Evolutionary conservation across 345 rosid species (phyloP).

Genomic region (Populus ilicifolia): DNA sequence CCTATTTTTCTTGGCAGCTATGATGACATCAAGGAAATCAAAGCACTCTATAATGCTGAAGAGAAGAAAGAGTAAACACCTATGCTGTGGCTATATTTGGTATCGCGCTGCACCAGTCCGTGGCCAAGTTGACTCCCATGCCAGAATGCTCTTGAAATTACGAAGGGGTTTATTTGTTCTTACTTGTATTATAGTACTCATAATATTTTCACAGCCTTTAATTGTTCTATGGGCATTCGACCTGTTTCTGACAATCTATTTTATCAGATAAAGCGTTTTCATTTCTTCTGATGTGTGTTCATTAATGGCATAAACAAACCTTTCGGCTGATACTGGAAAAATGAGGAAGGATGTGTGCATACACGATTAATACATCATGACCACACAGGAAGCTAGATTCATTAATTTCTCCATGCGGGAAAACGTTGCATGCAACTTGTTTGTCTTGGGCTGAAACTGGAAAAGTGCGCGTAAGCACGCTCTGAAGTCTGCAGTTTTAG

Average conservation of each 20-base stretch:
- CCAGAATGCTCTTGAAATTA: background rate
- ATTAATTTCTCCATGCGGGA: background rate
- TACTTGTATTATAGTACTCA: background rate
- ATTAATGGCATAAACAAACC: background rate
- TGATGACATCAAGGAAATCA: conserved; percentile 91
- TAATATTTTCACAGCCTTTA: background rate
- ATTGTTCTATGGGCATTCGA: background rate
- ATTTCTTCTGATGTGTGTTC: background rate
- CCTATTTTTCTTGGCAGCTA: conserved; percentile 94
- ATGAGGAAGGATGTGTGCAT: background rate
- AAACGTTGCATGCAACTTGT: background rate
- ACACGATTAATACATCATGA: background rate
- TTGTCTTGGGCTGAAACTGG: no score
- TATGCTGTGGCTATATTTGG: background rate
- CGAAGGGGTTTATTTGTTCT: background rate
- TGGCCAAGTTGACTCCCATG: no score
- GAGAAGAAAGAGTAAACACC: conserved; percentile 31
- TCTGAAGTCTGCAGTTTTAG: no score
- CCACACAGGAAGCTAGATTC: background rate
- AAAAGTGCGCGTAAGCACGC: no score
- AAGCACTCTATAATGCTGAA: conserved; percentile 69
- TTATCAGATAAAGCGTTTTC: background rate
- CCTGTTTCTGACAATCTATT: conserved; percentile 6
- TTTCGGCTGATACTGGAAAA: background rate
- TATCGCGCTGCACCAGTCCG: background rate